Evolutionary conservation across 495 filamentous ascomycete species (phyloP).

Genomic region (Mytilinidion resinicola): DNA sequence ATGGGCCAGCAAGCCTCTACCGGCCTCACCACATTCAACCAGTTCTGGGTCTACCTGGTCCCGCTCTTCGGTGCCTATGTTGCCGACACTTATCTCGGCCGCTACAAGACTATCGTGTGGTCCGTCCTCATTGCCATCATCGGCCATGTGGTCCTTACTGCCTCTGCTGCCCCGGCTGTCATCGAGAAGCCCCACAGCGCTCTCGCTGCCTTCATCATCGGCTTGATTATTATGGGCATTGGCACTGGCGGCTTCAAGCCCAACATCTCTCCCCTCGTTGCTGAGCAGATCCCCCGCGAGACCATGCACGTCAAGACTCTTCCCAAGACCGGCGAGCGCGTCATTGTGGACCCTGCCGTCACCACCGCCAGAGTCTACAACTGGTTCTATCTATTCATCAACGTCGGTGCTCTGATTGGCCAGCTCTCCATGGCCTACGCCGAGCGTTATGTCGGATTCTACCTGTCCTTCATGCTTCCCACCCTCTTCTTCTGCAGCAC

Average conservation of each 20-base stretch:
- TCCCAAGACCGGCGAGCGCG: constrained; percentile 35
- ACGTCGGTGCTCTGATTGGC: constrained; percentile 55
- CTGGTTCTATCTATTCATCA: constrained; percentile 67
- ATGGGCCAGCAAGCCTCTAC: constrained; percentile 63
- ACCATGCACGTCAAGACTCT: constrained; percentile 22
- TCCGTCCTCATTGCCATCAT: constrained; percentile 53
- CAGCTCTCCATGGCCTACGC: constrained; percentile 55
- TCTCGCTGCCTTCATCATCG: constrained; percentile 54
- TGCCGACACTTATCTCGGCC: constrained; percentile 66
- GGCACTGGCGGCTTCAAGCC: constrained; percentile 63
- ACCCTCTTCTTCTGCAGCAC: constrained; percentile 18
- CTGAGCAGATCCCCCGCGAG: constrained; percentile 48
- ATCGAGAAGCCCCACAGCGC: constrained; percentile 47
- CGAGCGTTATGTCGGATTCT: constrained; percentile 73
- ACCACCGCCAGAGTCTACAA: constrained; percentile 57
- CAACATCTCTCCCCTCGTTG: constrained; percentile 56
- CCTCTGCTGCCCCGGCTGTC: constrained; percentile 56
- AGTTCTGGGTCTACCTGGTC: constrained; percentile 68
- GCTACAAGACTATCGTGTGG: constrained; percentile 61
- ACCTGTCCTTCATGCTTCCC: constrained; percentile 49
- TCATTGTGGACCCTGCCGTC: constrained; percentile 63
- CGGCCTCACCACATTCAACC: constrained; percentile 61
- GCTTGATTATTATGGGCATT: constrained; percentile 59
- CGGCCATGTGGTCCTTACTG: constrained; percentile 60
- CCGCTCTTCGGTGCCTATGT: constrained; percentile 64